Evolutionary conservation across 441 rosid species (phyloP).

Genomic region (Adansonia rubrostipa): DNA sequence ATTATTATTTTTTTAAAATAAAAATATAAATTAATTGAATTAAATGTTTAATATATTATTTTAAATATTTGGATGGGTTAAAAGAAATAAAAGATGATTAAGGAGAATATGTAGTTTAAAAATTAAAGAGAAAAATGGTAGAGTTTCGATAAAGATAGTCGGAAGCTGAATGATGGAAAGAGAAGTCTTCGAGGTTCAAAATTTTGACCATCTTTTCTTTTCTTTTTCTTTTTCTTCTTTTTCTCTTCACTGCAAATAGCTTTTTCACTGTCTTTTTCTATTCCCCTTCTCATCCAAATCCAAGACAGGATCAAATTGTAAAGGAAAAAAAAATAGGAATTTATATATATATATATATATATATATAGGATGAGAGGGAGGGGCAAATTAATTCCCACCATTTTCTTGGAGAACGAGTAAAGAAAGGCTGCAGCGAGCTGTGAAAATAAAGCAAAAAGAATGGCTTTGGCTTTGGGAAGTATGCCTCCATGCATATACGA

Average conservation of each 20-base stretch:
- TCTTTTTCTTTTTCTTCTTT: no score
- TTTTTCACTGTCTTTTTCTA: constrained; percentile 45
- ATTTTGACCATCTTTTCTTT: constrained; percentile 55
- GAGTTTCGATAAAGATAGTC: constrained; percentile 44
- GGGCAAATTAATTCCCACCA: constrained; percentile 40
- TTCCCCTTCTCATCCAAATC: background rate
- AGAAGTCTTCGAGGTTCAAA: constrained; percentile 66
- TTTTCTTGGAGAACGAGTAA: constrained; percentile 73
- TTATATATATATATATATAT: no score
- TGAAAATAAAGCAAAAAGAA: constrained; percentile 48
- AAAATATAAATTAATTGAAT: no score
- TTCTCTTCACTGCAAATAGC: constrained; percentile 35
- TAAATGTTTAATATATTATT: no score
- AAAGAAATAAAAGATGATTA: no score
- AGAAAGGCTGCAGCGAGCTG: constrained; percentile 50
- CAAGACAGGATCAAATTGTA: background rate
- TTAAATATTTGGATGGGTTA: no score
- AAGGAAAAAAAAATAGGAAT: background rate
- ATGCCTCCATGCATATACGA: constrained; percentile 56
- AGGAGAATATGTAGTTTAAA: background rate
- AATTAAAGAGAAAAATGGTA: constrained; percentile 1
- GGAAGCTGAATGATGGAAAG: constrained; percentile 58
- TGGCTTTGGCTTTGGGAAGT: constrained; percentile 51
- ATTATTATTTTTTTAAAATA: no score
- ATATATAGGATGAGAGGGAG: background rate